Base-by-base conservation (phyloP, 345 rosid genomes). In the Camelina sativa region DNA sequence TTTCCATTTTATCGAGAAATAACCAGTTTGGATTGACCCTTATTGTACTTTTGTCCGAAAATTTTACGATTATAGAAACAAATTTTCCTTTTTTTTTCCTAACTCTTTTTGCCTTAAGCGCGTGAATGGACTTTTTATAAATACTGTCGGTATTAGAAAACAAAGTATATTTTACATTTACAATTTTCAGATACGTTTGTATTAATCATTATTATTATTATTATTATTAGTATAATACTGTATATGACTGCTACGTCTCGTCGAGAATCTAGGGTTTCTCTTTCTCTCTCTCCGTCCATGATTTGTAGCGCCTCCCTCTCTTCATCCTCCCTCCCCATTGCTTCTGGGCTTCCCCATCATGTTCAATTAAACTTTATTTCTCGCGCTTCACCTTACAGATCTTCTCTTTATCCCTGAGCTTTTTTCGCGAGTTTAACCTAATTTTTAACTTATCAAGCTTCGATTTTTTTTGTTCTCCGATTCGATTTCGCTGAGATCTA, bases 261-360 rank as follows among this genome's bases (percentile, higher is more conserved):
- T 77, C 83, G 70, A 10, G 67, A 61, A 65, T 76, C 80, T 81
- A 86, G 93, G 91, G 88, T 83, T 86, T 88, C 69, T 71, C 44
- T 67, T 58, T 37, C 11, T 44, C 62, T 75, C 54, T 44, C 67
- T 22, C 61, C 63, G 16, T 68, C 68, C 16, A 55, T 71, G 69
- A 22, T 71, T 11, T 72, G n/a, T 34, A 61, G 74, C 79, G 68
- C 74, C 79, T 75, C 79, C 73, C 6, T 50, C 43, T 78, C 48
- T 66, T 48, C 34, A 20, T 66, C 67, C 11, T 66, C 67, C 15
- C 48, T 70, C 65, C 41, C 65, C 41, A 54, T 40, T 0, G 13
- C 43, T 40, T 40, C 43, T 40, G 43, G 43, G 43, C 3, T 38
- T 82, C 64, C 5, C 68, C 9, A 8, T 17, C 17, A 47, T 65